Percentiles rank a stretch among this genome's conserved stretches.
Conservation (phyloP, 495 filamentous ascomycete species). For the Aspergillus bertholletiae region DNA sequence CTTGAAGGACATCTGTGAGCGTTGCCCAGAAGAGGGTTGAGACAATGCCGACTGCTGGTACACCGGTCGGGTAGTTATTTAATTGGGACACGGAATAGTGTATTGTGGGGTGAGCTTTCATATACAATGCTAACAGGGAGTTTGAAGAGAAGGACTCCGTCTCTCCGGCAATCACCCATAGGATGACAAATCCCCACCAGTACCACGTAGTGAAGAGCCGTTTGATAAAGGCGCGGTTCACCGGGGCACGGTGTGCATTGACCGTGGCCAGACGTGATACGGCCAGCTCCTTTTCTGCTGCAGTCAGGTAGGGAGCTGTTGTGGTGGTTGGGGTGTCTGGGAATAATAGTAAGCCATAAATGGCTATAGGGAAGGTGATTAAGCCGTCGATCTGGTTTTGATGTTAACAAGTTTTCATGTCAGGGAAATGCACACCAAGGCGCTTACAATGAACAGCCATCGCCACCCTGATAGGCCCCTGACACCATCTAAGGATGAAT, state of each 20-base stretch:
- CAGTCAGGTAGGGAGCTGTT: conserved; percentile 45
- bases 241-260: conserved; percentile 24
- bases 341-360: conserved; percentile 68
- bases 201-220: conserved; percentile 39
- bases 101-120: conserved; percentile 30
- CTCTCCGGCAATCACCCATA: conserved; percentile 48
- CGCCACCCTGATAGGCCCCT: conserved; percentile 70
- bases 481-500: conserved; percentile 11
- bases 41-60: conserved; percentile 46
- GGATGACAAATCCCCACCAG: conserved; percentile 47
- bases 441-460: conserved; percentile 63
- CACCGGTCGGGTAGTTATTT: conserved; percentile 47
- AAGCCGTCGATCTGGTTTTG: conserved; percentile 64
- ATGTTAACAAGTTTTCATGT: no score
- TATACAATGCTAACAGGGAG: conserved; percentile 31
- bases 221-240: conserved; percentile 36
- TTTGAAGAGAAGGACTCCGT: conserved; percentile 51
- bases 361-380: conserved; percentile 60
- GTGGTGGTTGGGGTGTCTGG: conserved; percentile 52
- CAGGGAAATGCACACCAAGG: no score
- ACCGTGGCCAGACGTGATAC: conserved; percentile 32
- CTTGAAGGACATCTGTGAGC: conserved; percentile 48
- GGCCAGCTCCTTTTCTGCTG: conserved; percentile 42
- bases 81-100: conserved; percentile 41
- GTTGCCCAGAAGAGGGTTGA: conserved; percentile 52